A percentile compares a stretch with the other conserved stretches of the same genome.
Evolutionary conservation across 768 basidiomycete genomes (phyloP).

Genomic region (Mrakia gelida): DNA sequence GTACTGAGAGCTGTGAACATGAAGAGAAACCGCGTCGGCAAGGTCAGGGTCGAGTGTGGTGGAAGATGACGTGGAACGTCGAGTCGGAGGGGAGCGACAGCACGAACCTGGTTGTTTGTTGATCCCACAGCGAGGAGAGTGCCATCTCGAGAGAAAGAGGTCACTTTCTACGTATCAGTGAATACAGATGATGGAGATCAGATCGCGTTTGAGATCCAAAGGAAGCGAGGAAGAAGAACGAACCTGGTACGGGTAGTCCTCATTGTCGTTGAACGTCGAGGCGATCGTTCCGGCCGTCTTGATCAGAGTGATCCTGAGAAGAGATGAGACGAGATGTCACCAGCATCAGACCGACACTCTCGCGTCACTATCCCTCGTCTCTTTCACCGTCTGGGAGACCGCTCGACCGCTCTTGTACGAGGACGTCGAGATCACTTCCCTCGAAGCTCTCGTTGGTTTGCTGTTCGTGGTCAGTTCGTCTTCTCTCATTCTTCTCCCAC

Average conservation of each 20-base stretch:
- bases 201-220: background rate
- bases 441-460: too few species aligned
- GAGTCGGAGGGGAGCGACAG: constrained; percentile 26
- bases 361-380: too few species aligned
- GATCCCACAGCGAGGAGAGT: constrained; percentile 61
- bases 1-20: constrained; percentile 56
- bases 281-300: constrained; percentile 60
- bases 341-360: constrained; percentile 18
- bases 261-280: constrained; percentile 50
- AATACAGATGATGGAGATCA: background rate
- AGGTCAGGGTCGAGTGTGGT: background rate
- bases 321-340: constrained; percentile 19
- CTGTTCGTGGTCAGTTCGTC: too few species aligned
- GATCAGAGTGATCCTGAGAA: constrained; percentile 53
- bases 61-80: background rate
- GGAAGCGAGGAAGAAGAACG: constrained; percentile 31
- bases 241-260: constrained; percentile 75
- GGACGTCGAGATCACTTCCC: too few species aligned
- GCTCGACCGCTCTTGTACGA: too few species aligned
- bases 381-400: too few species aligned
- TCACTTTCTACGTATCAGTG: constrained; percentile 96
- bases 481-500: too few species aligned
- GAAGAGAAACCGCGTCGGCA: constrained; percentile 10
- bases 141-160: constrained; percentile 68
- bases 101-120: constrained; percentile 63